phyloP scores from a whole-genome alignment of 2,329 filamentous ascomycete genomes.

The Alternaria sp. region DNA sequence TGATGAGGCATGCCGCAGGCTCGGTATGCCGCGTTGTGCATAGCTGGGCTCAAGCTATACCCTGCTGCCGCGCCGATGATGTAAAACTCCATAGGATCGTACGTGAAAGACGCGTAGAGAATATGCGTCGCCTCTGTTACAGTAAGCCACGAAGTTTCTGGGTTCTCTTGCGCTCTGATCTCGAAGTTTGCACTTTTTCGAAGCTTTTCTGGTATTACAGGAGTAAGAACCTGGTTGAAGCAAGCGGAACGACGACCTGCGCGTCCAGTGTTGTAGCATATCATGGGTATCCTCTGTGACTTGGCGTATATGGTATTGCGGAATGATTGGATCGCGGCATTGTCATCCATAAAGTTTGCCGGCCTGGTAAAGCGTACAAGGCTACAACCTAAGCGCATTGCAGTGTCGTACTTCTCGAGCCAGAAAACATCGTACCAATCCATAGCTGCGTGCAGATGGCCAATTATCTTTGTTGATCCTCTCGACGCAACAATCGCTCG shows the following conservation, averaged over 20 bases:
- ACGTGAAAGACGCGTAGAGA: conserved; percentile 71
- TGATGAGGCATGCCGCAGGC: conserved; percentile 73
- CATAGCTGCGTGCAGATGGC: conserved; percentile 60
- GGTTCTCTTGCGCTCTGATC: conserved; percentile 45
- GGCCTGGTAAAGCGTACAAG: conserved; percentile 69
- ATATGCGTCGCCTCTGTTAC: conserved; percentile 70
- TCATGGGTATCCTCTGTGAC: conserved; percentile 61
- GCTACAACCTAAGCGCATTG: conserved; percentile 67
- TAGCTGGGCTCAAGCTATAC: conserved; percentile 77
- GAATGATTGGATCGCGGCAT: conserved; percentile 67
- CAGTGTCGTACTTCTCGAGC: conserved; percentile 66
- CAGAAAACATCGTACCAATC: conserved; percentile 67
- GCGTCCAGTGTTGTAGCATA: conserved; percentile 71
- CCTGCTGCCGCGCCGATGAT: conserved; percentile 78
- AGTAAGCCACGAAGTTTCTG: conserved; percentile 63
- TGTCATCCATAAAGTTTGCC: conserved; percentile 66
- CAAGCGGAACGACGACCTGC: conserved; percentile 71
- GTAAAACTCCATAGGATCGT: conserved; percentile 75
- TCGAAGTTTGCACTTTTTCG: conserved; percentile 42
- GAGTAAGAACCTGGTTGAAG: conserved; percentile 71
- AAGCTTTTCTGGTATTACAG: conserved; percentile 65
- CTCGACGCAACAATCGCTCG: conserved; percentile 60
- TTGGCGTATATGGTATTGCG: conserved; percentile 60
- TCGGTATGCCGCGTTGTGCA: conserved; percentile 76
- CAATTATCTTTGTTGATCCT: conserved; percentile 69